Percentiles rank a stretch among this genome's conserved stretches.
Evolutionary conservation across 2,329 filamentous ascomycete species (phyloP).

Genomic region (Penicillium italicum): DNA sequence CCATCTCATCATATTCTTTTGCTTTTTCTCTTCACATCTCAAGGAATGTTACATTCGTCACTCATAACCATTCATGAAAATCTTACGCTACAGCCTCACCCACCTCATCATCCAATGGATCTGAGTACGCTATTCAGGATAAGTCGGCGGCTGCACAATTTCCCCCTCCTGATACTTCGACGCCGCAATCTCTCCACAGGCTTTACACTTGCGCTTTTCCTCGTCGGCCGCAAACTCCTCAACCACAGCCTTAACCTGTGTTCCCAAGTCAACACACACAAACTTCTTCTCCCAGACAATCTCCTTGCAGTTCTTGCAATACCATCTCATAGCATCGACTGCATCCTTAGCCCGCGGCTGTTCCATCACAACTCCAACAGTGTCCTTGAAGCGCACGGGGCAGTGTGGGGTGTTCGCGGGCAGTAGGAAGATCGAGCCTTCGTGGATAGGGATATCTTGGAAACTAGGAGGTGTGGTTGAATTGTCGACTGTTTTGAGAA

Average conservation of each 20-base stretch:
- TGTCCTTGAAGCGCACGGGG: conserved; percentile 86
- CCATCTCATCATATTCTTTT: too few species aligned
- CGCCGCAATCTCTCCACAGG: conserved; percentile 73
- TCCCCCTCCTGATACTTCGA: conserved; percentile 40
- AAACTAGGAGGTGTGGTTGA: conserved; percentile 55
- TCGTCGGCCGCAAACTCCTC: conserved; percentile 71
- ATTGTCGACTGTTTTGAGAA: conserved; percentile 81
- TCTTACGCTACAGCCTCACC: not conserved
- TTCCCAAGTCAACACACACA: conserved; percentile 83
- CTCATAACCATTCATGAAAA: not conserved
- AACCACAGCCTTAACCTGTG: conserved; percentile 90
- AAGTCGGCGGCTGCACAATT: conserved; percentile 41
- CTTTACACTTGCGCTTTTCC: conserved; percentile 67
- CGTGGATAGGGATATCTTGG: conserved; percentile 80
- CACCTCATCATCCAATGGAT: not conserved
- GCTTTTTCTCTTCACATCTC: not conserved
- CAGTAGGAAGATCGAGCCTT: conserved; percentile 91
- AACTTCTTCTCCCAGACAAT: conserved; percentile 84
- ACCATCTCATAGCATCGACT: conserved; percentile 83
- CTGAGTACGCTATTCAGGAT: conserved; percentile 29
- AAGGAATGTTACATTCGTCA: conserved; percentile 5
- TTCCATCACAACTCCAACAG: conserved; percentile 91
- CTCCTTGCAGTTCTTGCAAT: conserved; percentile 68
- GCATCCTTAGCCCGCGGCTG: conserved; percentile 68
- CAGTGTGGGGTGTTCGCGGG: conserved; percentile 96